These are phyloP conservation scores for Hymenoscyphus fructigenus DNA, from an alignment of 2,329 filamentous ascomycete genomes.

Conservation along the genomic window DNA sequence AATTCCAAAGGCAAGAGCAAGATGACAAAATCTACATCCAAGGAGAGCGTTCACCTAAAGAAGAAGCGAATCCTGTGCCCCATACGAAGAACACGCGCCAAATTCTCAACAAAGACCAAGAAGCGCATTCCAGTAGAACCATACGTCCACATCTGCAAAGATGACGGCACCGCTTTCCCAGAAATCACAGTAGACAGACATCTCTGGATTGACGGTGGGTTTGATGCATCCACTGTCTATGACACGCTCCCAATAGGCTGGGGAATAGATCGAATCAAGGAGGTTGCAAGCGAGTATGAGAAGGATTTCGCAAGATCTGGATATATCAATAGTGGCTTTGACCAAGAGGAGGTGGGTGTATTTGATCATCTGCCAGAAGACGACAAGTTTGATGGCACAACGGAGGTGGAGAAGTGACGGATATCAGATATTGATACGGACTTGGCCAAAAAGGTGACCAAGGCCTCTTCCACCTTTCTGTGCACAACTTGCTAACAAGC, in stretches of 20 bases:
- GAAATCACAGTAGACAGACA: background rate
- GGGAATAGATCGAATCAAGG: background rate
- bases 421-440: no score
- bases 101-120: background rate
- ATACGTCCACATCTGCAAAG: background rate
- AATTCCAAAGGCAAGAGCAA: background rate
- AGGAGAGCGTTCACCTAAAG: background rate
- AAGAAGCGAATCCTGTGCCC: background rate
- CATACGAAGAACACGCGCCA: background rate
- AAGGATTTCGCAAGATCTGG: background rate
- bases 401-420: no score
- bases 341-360: background rate
- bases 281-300: background rate
- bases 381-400: background rate
- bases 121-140: background rate
- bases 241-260: background rate
- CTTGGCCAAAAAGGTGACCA: no score
- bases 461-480: no score
- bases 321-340: background rate
- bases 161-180: background rate
- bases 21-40: background rate
- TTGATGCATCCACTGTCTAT: background rate
- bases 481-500: no score
- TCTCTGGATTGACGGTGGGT: background rate
- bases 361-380: background rate